Evolutionary conservation across 192 early-diverging fungal genomes (phyloP), one percentile per base, ranked within the genome.

Genomic region (Podila epicladia): DNA sequence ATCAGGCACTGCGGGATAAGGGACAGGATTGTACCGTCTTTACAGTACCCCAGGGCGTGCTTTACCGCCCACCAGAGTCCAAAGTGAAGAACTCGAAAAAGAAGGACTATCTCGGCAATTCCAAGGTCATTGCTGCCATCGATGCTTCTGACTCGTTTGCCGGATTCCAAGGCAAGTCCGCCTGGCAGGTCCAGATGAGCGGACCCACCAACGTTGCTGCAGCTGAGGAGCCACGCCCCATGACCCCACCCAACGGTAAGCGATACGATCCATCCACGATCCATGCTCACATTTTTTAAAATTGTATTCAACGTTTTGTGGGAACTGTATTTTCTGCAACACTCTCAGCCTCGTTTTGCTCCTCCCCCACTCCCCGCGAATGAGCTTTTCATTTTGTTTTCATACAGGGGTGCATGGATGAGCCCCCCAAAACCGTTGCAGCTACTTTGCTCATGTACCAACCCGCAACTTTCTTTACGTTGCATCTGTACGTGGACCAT

Each of bases 21-120:
- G 88, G 88, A n/a, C 76, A 82, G 48, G 91, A 90, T 48, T 93
- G 92, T 55, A 91, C 91, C 3, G 86, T 93, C 22, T 93, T 90
- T 75, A 91, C 90, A 24, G 91, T 98, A 31, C 94, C 96, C 48
- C 86, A 88, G 64, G 88, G 91, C 31, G 85, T 92, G 9, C 82
- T 97, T 20, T 99, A 94, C 85, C 86, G 93, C 45, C 97, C 97
- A 45, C 89, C 91, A 38, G 91, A 91, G 58, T 90, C 89, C 67
- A 95, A 94, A 77, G 86, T 99, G 50, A 94, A 95, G 85, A 95
- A 94, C 79, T 85, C 89, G 12, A 87, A 91, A 63, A 92, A 92
- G 82, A 90, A 92, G 64, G 91, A 94, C 65, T 94, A 93, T 68
- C 71, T 95, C 67, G 94, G 93, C 22, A 91, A 88, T 38, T 86